Percentiles rank a stretch among this genome's conserved stretches.
phyloP scores from a whole-genome alignment of 2,329 filamentous ascomycete genomes.

The Aspergillus japonicus region DNA sequence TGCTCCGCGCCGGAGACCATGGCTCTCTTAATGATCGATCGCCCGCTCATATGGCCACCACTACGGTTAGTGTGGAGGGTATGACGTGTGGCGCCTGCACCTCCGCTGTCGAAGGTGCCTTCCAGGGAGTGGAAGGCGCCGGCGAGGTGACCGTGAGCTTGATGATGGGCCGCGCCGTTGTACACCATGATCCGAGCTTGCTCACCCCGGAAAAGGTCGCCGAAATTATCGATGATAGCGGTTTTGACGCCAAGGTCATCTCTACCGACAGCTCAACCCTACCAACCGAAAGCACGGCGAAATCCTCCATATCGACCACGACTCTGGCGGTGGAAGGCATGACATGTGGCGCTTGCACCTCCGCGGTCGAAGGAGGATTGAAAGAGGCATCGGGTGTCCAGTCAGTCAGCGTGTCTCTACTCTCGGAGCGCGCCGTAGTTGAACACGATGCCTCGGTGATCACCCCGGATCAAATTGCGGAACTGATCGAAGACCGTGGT shows the following conservation, averaged over 20 bases:
- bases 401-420: constrained; percentile 75
- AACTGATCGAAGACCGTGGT: constrained; percentile 66
- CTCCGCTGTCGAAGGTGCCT: constrained; percentile 88
- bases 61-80: constrained; percentile 84
- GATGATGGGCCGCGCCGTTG: constrained; percentile 92
- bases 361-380: constrained; percentile 78
- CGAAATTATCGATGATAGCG: constrained; percentile 86
- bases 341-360: constrained; percentile 89
- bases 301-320: constrained; percentile 57
- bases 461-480: constrained; percentile 54
- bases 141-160: constrained; percentile 87
- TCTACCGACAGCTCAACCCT: constrained; percentile 70
- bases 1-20: constrained; percentile 19
- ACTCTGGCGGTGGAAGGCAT: constrained; percentile 80
- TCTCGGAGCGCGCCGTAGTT: constrained; percentile 82
- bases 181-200: constrained; percentile 77
- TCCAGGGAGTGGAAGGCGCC: constrained; percentile 77
- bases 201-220: constrained; percentile 73
- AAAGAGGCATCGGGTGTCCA: constrained; percentile 71
- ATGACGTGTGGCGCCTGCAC: constrained; percentile 91
- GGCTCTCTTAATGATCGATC: constrained; percentile 17
- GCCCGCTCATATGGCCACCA: constrained; percentile 74
- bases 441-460: constrained; percentile 67
- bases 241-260: constrained; percentile 89
- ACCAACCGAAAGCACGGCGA: constrained; percentile 34